These are phyloP conservation scores for Aureobasidium uvarum DNA, from an alignment of 2,329 filamentous ascomycete species.

Conservation along the genomic window DNA sequence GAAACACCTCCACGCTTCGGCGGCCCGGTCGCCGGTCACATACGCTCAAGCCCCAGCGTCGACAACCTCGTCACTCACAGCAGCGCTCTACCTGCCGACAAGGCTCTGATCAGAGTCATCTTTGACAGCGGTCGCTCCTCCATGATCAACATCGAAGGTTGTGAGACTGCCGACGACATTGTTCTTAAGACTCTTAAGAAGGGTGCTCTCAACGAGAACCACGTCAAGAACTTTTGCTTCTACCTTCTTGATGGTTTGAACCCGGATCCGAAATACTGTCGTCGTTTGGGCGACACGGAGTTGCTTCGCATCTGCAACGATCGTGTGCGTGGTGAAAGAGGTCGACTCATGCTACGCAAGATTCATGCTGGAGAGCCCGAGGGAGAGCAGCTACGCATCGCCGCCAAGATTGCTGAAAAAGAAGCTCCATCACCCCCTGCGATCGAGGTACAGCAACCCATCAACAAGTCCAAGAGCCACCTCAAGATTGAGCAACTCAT, in stretches of 20 bases:
- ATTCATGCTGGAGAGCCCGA: constrained; percentile 92
- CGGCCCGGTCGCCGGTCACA: constrained; percentile 65
- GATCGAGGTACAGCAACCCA: constrained; percentile 60
- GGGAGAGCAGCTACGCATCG: constrained; percentile 78
- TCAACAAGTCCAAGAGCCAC: constrained; percentile 72
- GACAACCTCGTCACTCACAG: constrained; percentile 74
- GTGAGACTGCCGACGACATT: constrained; percentile 87
- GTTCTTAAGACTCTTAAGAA: constrained; percentile 87
- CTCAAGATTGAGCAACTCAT: constrained; percentile 85
- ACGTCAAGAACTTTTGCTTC: constrained; percentile 95
- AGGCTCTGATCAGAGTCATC: constrained; percentile 89
- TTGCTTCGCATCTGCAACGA: constrained; percentile 90
- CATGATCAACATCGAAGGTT: constrained; percentile 88
- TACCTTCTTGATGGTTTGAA: constrained; percentile 87
- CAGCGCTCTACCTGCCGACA: constrained; percentile 78
- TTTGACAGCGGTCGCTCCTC: constrained; percentile 89
- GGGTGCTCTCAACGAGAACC: constrained; percentile 81
- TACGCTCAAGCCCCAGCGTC: constrained; percentile 76
- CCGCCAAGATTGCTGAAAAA: constrained; percentile 84
- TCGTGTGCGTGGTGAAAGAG: constrained; percentile 77
- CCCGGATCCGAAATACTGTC: constrained; percentile 75
- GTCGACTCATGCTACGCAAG: constrained; percentile 84
- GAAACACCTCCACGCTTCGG: constrained; percentile 23
- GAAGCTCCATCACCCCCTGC: constrained; percentile 59
- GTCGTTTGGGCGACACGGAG: constrained; percentile 80